phyloP scores from a whole-genome alignment of 345 rosid genomes.

The Adansonia digitata region DNA sequence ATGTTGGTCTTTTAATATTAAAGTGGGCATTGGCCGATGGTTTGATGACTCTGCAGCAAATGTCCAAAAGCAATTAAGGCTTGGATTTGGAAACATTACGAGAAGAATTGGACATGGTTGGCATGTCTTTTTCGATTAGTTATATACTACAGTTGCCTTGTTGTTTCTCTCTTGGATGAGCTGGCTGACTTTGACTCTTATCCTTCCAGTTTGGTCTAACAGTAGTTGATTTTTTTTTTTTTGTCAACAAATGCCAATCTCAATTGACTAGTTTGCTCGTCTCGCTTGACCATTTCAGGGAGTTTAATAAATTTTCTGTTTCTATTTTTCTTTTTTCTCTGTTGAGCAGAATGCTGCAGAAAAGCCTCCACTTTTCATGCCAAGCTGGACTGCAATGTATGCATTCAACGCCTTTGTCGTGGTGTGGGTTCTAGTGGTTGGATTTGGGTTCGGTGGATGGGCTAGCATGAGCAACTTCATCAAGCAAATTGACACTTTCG shows the following conservation, averaged over 20 bases:
- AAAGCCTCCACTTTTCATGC: conserved; percentile 77
- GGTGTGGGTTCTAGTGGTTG: conserved; percentile 79
- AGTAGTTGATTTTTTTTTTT: no score
- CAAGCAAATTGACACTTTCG: conserved; percentile 78
- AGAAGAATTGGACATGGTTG: conserved; percentile 29
- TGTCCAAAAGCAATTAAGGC: conserved; percentile 37
- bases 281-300: not conserved
- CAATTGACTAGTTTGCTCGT: not conserved
- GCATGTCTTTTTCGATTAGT: conserved; percentile 43
- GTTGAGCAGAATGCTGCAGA: conserved; percentile 83
- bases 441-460: conserved; percentile 99
- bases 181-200: conserved; percentile 30
- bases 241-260: not conserved
- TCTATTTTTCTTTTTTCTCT: not conserved
- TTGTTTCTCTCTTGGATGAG: conserved; percentile 22
- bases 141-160: conserved; percentile 32
- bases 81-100: conserved; percentile 29
- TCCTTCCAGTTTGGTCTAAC: not conserved
- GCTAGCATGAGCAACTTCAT: conserved; percentile 93
- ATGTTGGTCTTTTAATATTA: not conserved
- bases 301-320: not conserved
- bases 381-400: conserved; percentile 93
- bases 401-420: conserved; percentile 64
- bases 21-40: not conserved
- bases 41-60: conserved; percentile 10